Base-by-base conservation (phyloP, 805 yeast species). In the Candida sphagnicola region DNA sequence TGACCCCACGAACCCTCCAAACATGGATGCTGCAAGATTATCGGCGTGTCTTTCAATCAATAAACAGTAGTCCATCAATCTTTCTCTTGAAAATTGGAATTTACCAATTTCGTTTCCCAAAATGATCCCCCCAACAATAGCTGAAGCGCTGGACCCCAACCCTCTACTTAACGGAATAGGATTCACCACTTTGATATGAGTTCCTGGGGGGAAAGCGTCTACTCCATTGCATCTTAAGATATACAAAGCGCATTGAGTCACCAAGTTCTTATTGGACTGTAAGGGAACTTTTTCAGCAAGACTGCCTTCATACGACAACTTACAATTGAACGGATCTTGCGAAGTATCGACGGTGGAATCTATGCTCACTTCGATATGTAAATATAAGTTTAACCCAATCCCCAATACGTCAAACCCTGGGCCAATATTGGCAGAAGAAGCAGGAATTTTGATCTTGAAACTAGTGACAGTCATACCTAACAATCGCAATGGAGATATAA, bases 11-110 rank as follows among this genome's bases (percentile, higher is more conserved):
- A 93, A 93, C 1, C 99, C 97, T 43, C 99, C 99, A 82, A 90
- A 84, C 96, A 93, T 88, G 26, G 99, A 96, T 23, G 99, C 99
- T 10, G 96, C 88, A 54, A 93, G 90, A 62, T 93, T 93, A 65
- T 93, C 99, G 25, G 99, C 99, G 56, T 93, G 99, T 59, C 98
- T 81, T 69, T 93, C 99, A 49, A 93, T 90, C 93, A 93, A 86
- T 51, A 93, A 74, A 61, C 96, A 88, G 70, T 85, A 93, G 62
- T 93, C 99, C 52, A 93, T 70, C 80, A 93, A 75, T 51, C 98
- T 74, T 51, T 78, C 82, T 62, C 85, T 90, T 35, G 81, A 66
- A 43, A 89, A 77, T 1, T 77, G 78, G 25, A 91, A 68, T 36
- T 77, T 71, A 28, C 93, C 96, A 24, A 90, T 72, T 47, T 82